These are phyloP conservation scores for Bauhinia variegata DNA, from an alignment of 306 rosid genomes.

Conservation along the genomic window DNA sequence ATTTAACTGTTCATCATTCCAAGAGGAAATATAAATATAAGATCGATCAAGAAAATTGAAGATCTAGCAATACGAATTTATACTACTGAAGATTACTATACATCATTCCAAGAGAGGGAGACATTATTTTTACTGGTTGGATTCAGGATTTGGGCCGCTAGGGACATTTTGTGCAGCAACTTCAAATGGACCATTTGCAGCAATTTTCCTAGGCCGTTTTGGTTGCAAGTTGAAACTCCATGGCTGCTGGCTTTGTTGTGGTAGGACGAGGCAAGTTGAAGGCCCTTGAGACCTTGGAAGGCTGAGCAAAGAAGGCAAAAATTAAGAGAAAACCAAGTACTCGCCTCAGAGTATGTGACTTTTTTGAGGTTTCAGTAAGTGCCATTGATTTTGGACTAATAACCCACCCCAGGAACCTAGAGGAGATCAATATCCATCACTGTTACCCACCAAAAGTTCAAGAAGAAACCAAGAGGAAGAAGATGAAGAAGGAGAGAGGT, in stretches of 20 bases:
- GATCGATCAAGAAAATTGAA: too few relatives aligned
- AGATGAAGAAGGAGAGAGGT: neutral
- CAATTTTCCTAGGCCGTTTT: neutral
- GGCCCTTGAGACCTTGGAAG: neutral
- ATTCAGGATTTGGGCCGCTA: conserved; percentile 26
- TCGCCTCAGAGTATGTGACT: neutral
- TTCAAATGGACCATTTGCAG: neutral
- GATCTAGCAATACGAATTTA: too few relatives aligned
- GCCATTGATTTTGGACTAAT: conserved; percentile 7
- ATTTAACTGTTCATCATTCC: too few relatives aligned
- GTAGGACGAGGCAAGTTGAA: neutral
- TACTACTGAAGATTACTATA: too few relatives aligned
- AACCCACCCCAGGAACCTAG: conserved; percentile 12
- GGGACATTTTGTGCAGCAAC: conserved; percentile 19
- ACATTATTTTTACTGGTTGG: too few relatives aligned
- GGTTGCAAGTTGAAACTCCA: conserved; percentile 14
- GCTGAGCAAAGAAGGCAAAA: conserved; percentile 2
- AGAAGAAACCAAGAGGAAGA: neutral
- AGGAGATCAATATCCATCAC: conserved; percentile 26
- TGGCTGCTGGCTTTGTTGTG: neutral
- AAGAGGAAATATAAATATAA: too few relatives aligned
- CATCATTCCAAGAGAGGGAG: too few relatives aligned
- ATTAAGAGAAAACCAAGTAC: conserved; percentile 6
- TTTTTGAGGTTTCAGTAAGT: conserved; percentile 3
- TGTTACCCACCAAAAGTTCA: neutral